A percentile compares a stretch with the other conserved stretches of the same genome.
Evolutionary conservation across 2,329 filamentous ascomycete genomes (phyloP).

Genomic region (Macroventuria anomochaeta): DNA sequence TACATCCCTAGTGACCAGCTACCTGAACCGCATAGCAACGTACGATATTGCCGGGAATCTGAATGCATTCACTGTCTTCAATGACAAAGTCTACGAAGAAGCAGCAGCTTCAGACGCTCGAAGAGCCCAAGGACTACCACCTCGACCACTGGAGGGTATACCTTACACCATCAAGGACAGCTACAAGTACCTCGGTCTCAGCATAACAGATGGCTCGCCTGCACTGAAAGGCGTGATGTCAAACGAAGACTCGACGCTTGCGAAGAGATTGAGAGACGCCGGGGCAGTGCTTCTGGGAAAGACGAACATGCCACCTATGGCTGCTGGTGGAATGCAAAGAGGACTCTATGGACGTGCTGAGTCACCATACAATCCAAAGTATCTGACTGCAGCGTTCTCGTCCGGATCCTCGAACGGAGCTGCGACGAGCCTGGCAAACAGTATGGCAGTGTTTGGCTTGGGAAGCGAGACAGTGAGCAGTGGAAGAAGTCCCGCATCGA

Average conservation of each 20-base stretch:
- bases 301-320: slow-evolving; percentile 68
- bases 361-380: slow-evolving; percentile 62
- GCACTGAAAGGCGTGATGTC: slow-evolving; percentile 60
- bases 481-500: slow-evolving; percentile 63
- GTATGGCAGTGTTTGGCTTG: slow-evolving; percentile 61
- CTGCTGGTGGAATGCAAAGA: slow-evolving; percentile 64
- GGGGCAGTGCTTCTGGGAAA: slow-evolving; percentile 61
- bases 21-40: slow-evolving; percentile 56
- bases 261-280: slow-evolving; percentile 55
- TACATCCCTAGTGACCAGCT: slow-evolving; percentile 55
- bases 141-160: slow-evolving; percentile 60
- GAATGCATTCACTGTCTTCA: slow-evolving; percentile 59
- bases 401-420: slow-evolving; percentile 66
- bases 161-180: slow-evolving; percentile 65
- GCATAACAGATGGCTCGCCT: slow-evolving; percentile 61
- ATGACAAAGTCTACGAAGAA: slow-evolving; percentile 55
- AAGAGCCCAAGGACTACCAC: slow-evolving; percentile 47
- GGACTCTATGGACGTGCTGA: slow-evolving; percentile 64
- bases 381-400: slow-evolving; percentile 61
- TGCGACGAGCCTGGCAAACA: slow-evolving; percentile 58
- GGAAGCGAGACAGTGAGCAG: slow-evolving; percentile 64
- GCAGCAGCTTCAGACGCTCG: slow-evolving; percentile 57
- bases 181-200: slow-evolving; percentile 62
- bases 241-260: slow-evolving; percentile 61
- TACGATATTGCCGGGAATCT: slow-evolving; percentile 56